Base-by-base conservation (phyloP, 306 rosid genomes). In the Cicer bijugum region DNA sequence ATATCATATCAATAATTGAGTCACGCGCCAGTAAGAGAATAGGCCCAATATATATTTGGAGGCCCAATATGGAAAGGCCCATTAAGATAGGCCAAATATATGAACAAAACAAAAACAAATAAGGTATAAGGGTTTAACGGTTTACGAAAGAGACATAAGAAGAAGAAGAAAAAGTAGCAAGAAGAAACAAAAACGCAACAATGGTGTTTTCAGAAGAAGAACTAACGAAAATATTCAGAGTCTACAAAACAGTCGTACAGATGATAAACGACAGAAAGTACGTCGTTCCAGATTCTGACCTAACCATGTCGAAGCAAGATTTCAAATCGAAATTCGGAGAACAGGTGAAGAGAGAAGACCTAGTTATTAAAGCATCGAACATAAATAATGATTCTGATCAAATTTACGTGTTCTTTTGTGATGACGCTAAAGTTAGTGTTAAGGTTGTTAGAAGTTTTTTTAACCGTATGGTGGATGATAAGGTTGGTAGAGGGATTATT, bases 221-320 rank as follows among this genome's bases (percentile, higher is more conserved):
- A 4, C 1, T 12, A 59, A 12, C 44, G 0, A 37, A 59, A 2
- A 44, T 59, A 0, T 3, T 1, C 44, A 59, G 16, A 59, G 35
- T 59, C 19, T n/a, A 37, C 3, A 59, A 7, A 59, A 59, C 66
- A 8, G 10, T 59, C 7, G 6, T 59, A n/a, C 19, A 59, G 35
- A 59, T 59, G 66, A 35, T 59, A 59, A 2, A 1, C 7, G 66
- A 59, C 44, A 59, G 66, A 59, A 59, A 59, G 44, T 59, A 59
- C 44, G 1, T 2, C 0, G 44, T 59, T 7, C 1, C 16, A 0
- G 66, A 59, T 0, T 7, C 17, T 0, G 66, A 59, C 0, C 2
- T 35, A 0, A 3, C 4, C 19, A 59, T 59, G 66, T 6, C 44
- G 5, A 35, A 8, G 12, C 5, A 12, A 59, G 44, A 59, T 12